Base-by-base conservation (phyloP, 2,329 filamentous ascomycete genomes). In the Trichoderma atrobrunneum region DNA sequence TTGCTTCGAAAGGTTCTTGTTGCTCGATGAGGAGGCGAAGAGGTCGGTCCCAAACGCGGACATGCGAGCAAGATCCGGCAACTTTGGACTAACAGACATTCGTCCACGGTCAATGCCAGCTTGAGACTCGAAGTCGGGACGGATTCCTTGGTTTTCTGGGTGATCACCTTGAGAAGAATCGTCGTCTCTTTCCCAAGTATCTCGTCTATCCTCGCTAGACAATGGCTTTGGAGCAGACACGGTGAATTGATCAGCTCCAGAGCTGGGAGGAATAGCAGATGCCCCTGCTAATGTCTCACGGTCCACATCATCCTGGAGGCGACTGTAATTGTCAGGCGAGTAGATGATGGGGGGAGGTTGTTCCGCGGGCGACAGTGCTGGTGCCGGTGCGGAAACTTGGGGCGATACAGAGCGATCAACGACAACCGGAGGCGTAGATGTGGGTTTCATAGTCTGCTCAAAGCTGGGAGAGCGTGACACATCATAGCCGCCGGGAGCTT, bases 251-350 rank as follows among this genome's bases (percentile, higher is more conserved):
- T 82, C 74, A 62, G 79, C 78, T 48, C 81, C 81, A 62, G 76
- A 76, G 16, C 78, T 76, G 30, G 82, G 81, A n/a, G 80, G 78
- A 26, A 86, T 85, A 74, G 91, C 89, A 72, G 88, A 78, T 74
- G 86, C 90, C 6, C 88, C 87, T 66, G 88, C 84, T 24, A 85
- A 82, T 11, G 87, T 87, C 2, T 91, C 90, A 71, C 88, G 80
- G 1, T 88, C 89, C 71, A 59, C 86, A 73, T 93, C 91, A 74
- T 93, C 91, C 67, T 88, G 88, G 79, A 91, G 85, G 7, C 91
- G 89, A 77, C 88, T 91, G 79, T 95, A 95, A 56, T 95, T 91
- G 75, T 97, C 93, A 14, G 91, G 88, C 2, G 93, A 92, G 48
- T 92, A 87, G 71, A 94, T 86, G 75, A 95, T 90, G 0, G 90